These are phyloP conservation scores for Populus deltoides DNA, from an alignment of 345 rosid genomes.

Conservation along the genomic window DNA sequence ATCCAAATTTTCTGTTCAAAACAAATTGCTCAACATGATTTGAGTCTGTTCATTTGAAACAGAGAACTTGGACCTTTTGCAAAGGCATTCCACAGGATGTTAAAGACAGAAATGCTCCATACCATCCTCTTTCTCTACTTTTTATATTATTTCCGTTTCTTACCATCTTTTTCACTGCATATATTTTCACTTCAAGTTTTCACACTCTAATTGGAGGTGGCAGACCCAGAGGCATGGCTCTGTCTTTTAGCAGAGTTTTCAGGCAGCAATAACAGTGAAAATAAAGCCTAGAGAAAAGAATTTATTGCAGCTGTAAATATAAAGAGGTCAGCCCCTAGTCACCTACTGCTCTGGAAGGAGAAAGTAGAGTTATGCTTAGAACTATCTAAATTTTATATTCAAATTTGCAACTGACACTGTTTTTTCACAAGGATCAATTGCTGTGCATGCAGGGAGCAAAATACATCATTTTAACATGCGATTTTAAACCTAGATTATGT, in stretches of 20 bases:
- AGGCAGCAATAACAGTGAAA: slow-evolving; percentile 38
- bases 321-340: slow-evolving; percentile 16
- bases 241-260: slow-evolving; percentile 41
- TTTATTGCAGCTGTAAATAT: slow-evolving; percentile 32
- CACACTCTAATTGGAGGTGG: slow-evolving; percentile 30
- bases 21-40: slow-evolving; percentile 41
- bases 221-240: slow-evolving; percentile 44
- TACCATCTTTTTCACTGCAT: slow-evolving; percentile 17
- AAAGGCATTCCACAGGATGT: slow-evolving; percentile 35
- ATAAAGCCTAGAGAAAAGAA: slow-evolving; percentile 35
- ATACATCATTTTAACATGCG: slow-evolving; percentile 8
- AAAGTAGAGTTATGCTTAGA: slow-evolving; percentile 7
- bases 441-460: slow-evolving; percentile 22
- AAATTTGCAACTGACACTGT: slow-evolving; percentile 25
- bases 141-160: slow-evolving; percentile 16
- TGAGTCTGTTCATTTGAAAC: slow-evolving; percentile 44
- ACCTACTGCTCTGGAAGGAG: neutral
- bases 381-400: slow-evolving; percentile 9
- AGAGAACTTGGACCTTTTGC: slow-evolving; percentile 53
- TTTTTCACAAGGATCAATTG: slow-evolving; percentile 25
- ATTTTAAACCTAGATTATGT: no score
- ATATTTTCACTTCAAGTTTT: slow-evolving; percentile 15
- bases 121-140: slow-evolving; percentile 22
- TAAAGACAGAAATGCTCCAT: slow-evolving; percentile 64
- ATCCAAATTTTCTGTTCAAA: slow-evolving; percentile 35